Base-by-base conservation (phyloP, 2,329 filamentous ascomycete genomes). In the Colletotrichum costaricense region DNA sequence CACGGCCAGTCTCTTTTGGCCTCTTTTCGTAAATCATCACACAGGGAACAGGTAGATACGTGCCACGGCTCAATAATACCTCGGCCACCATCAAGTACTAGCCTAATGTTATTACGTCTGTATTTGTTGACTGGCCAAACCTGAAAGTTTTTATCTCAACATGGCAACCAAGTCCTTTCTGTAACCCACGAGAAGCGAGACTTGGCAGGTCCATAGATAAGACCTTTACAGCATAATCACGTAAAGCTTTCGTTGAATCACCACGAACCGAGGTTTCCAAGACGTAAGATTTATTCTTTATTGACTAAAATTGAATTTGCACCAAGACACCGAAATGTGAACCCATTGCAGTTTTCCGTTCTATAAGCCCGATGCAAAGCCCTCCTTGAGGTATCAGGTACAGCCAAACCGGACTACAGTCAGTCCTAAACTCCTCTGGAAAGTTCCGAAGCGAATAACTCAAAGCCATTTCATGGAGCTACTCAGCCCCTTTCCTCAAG, bases 51-150 rank as follows among this genome's bases (percentile, higher is more conserved):
- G 30, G 66, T 58, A 64, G 46, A 28, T 8, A 56, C 33, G 22
- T 62, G 56, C 46, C 24, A 30, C 56, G 38, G 56, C 67, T 55
- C 67, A 63, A 70, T 60, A 60, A 65, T 73, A 60, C 60, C 46
- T 62, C n/a, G 22, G 55, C 54, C 46, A 26, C 56, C 55, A 56
- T 16, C 62, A 33, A 62, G 52, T n/a, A 56, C 11, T 71, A 62
- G 55, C 67, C 62, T 62, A 62, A 71, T 71, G 65, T 62, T 66
- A 66, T 66, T 71, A 62, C 56, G 24, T 66, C 60, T 57, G 60
- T 52, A 26, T 38, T 46, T 46, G 60, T n/a, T 24, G 56, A 12
- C 57, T 69, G 52, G 69, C 28, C 57, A 38, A 38, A 49, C 26
- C 14, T 33, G 19, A 63, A 49, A 49, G 33, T 35, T n/a, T 3